A percentile compares a stretch with the other conserved stretches of the same genome.
phyloP scores from a whole-genome alignment of 225 moss, liverwort and hornwort species.

The Climacium dendroides region DNA sequence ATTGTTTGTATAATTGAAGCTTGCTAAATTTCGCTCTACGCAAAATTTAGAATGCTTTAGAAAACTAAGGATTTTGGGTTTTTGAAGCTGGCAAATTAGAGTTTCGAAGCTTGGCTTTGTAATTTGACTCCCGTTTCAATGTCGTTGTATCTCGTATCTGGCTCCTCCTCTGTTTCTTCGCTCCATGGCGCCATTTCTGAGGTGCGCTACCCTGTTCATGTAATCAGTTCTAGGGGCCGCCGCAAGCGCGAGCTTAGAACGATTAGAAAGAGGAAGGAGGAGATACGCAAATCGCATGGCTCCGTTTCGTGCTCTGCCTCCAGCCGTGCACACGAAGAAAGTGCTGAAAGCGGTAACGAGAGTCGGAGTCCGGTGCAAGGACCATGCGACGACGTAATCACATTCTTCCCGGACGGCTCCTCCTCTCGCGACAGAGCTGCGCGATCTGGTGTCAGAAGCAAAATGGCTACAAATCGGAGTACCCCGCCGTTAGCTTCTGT shows the following conservation, averaged over 20 bases:
- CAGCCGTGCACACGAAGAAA: neutral
- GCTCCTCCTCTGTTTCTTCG: neutral
- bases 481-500: neutral
- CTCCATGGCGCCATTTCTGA: conserved; percentile 3
- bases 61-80: neutral
- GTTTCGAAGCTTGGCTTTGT: neutral
- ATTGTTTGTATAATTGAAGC: neutral
- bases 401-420: neutral
- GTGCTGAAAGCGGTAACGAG: neutral
- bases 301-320: neutral
- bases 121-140: neutral
- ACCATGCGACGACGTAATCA: neutral
- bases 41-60: neutral
- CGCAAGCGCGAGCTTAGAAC: neutral
- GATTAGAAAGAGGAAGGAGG: neutral
- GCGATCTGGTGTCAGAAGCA: neutral
- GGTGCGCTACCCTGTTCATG: neutral
- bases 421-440: neutral
- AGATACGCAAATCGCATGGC: neutral
- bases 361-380: neutral
- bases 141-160: neutral
- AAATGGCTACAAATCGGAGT: neutral
- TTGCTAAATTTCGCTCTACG: neutral
- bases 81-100: neutral
- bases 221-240: neutral